Percentiles rank a stretch among this genome's conserved stretches.
phyloP scores from a whole-genome alignment of 176 grass and related monocot species.

The Eragrostis curvula region DNA sequence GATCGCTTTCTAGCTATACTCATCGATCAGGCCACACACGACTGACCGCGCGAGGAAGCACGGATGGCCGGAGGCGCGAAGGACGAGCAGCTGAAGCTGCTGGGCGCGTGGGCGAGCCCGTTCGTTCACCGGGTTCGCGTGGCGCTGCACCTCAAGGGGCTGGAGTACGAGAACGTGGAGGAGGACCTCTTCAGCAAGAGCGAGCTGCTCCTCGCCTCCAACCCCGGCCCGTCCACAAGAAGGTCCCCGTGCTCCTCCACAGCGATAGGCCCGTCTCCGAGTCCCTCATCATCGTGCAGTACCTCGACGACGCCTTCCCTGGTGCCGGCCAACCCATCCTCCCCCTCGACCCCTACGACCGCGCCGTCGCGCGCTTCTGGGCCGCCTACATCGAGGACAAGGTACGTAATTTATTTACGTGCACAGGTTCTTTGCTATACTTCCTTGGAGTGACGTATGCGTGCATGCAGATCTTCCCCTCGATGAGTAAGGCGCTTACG shows the following conservation, averaged over 20 bases:
- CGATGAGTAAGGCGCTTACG: background rate
- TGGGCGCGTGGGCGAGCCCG: conserved; percentile 47
- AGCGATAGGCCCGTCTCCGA: conserved; percentile 46
- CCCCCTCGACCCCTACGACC: conserved; percentile 41
- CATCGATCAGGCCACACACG: too few relatives aligned
- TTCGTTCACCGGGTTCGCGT: conserved; percentile 46
- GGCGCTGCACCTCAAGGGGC: conserved; percentile 57
- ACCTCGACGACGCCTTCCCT: conserved; percentile 62
- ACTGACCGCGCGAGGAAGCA: too few relatives aligned
- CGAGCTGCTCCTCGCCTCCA: conserved; percentile 57
- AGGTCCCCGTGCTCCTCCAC: conserved; percentile 68
- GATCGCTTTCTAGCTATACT: too few relatives aligned
- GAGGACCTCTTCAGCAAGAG: conserved; percentile 51
- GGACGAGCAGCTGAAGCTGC: conserved; percentile 11
- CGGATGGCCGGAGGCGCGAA: background rate
- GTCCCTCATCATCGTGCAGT: conserved; percentile 62
- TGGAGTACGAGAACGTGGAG: conserved; percentile 50
- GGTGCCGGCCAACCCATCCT: conserved; percentile 3
- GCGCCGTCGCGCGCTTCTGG: conserved; percentile 65
- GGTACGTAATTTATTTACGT: background rate
- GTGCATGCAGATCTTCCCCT: conserved; percentile 19
- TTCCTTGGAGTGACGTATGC: too few relatives aligned
- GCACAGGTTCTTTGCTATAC: too few relatives aligned
- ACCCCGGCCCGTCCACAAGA: conserved; percentile 64
- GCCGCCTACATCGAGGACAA: conserved; percentile 44